Conservation (phyloP, 371 early-diverging fungal genomes). For the Lichtheimia corymbifera region DNA sequence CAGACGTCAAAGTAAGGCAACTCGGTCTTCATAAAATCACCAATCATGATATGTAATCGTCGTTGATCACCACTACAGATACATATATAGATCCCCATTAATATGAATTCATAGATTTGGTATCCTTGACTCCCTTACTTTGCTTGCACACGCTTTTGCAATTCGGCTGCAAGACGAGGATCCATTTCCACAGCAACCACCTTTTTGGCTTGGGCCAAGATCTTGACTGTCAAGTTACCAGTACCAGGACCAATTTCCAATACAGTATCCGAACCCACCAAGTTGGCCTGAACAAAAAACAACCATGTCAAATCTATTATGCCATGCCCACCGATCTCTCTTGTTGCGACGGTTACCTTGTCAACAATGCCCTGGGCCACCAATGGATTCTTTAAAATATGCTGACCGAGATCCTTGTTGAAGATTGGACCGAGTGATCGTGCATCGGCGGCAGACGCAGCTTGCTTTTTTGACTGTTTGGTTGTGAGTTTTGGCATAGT, state of each 20-base stretch:
- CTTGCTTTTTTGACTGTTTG: conserved; percentile 39
- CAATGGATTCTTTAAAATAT: conserved; percentile 98
- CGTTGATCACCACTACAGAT: conserved; percentile 73
- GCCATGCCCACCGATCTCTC: not conserved
- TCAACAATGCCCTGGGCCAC: conserved; percentile 98
- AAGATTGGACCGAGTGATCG: conserved; percentile 85
- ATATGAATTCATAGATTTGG: not conserved
- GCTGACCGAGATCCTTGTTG: conserved; percentile 99
- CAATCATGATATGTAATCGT: conserved; percentile 94
- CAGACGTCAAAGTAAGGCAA: conserved; percentile 99
- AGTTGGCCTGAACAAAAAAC: conserved; percentile 62
- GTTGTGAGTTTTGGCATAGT: conserved; percentile 50
- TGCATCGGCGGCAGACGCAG: conserved; percentile 31
- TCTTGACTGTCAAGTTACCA: conserved; percentile 98
- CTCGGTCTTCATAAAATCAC: conserved; percentile 97
- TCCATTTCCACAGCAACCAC: conserved; percentile 98
- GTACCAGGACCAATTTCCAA: conserved; percentile 99
- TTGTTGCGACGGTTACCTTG: conserved; percentile 62
- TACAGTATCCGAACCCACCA: conserved; percentile 94
- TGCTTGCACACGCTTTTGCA: conserved; percentile 96
- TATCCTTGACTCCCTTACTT: conserved; percentile 59
- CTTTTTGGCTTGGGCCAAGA: conserved; percentile 94
- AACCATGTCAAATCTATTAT: not conserved
- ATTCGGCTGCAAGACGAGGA: conserved; percentile 96
- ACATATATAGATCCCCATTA: not conserved